These are phyloP conservation scores for Pichia sp. DNA, from an alignment of 1,139 yeast species.

Conservation along the genomic window DNA sequence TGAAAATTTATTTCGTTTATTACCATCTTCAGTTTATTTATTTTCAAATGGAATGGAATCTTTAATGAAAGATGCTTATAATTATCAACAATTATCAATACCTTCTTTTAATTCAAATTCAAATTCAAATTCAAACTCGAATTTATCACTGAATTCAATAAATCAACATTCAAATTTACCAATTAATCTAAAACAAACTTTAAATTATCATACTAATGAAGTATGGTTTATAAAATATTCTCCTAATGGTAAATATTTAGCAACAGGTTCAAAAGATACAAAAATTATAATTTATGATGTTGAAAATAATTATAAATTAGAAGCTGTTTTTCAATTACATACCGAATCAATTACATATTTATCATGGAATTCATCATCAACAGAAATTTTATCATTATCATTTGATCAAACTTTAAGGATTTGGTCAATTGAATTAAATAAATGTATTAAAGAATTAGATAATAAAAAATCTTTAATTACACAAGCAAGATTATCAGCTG, in stretches of 20 bases:
- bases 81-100: slow-evolving; percentile 34
- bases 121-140: not conserved
- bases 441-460: slow-evolving; percentile 10
- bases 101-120: slow-evolving; percentile 3
- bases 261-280: slow-evolving; percentile 71
- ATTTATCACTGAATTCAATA: slow-evolving; percentile 2
- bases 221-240: slow-evolving; percentile 83
- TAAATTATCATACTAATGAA: slow-evolving; percentile 60
- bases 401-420: slow-evolving; percentile 60
- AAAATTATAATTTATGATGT: slow-evolving; percentile 65
- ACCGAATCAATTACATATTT: slow-evolving; percentile 59
- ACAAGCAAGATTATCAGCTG: slow-evolving; percentile 9
- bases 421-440: slow-evolving; percentile 45
- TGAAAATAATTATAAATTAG: slow-evolving; percentile 42
- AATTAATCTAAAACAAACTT: slow-evolving; percentile 29
- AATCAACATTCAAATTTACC: slow-evolving; percentile 38
- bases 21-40: slow-evolving; percentile 47
- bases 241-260: slow-evolving; percentile 68
- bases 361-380: slow-evolving; percentile 70
- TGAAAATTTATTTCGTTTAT: slow-evolving; percentile 37
- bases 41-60: slow-evolving; percentile 47
- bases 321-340: slow-evolving; percentile 39
- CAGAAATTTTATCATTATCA: slow-evolving; percentile 61
- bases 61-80: slow-evolving; percentile 46
- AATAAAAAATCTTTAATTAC: slow-evolving; percentile 4